Conservation (phyloP, 2,329 filamentous ascomycete genomes). For the Cercospora sp. region DNA sequence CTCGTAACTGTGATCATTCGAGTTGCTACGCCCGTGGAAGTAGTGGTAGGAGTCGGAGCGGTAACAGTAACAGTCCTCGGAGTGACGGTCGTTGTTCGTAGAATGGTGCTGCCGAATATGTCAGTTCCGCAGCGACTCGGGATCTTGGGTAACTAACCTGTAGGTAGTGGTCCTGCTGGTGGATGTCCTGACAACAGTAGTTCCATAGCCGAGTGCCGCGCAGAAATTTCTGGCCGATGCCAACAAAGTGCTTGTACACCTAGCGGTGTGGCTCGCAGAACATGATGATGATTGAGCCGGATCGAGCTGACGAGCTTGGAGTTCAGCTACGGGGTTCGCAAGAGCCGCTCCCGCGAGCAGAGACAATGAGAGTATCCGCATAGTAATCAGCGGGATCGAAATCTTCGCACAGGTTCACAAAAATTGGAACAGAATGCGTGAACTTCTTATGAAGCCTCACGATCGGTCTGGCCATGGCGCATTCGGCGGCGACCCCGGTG, state of each 20-base stretch:
- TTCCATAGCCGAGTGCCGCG: neutral
- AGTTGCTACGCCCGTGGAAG: neutral
- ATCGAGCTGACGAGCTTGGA: neutral
- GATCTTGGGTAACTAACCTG: neutral
- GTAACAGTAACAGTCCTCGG: neutral
- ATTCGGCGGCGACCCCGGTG: neutral
- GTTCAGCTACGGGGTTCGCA: neutral
- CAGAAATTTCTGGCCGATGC: neutral
- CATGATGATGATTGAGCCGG: constrained; percentile 1
- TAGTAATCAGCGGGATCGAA: neutral
- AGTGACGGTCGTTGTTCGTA: neutral
- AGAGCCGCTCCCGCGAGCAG: constrained; percentile 3
- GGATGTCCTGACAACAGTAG: neutral
- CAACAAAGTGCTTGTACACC: constrained; percentile 1
- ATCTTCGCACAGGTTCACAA: neutral
- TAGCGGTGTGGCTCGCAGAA: neutral
- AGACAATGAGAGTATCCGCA: neutral
- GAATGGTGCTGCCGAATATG: neutral
- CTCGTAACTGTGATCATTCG: neutral
- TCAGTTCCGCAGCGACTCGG: neutral
- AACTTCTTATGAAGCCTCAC: neutral
- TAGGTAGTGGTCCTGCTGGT: neutral
- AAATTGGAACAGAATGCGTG: neutral
- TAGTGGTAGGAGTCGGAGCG: neutral
- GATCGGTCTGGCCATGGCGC: neutral